A percentile compares a stretch with the other conserved stretches of the same genome.
Conservation (phyloP, 1,284 basidiomycete genomes). For the Ceraceosorus guamensis region DNA sequence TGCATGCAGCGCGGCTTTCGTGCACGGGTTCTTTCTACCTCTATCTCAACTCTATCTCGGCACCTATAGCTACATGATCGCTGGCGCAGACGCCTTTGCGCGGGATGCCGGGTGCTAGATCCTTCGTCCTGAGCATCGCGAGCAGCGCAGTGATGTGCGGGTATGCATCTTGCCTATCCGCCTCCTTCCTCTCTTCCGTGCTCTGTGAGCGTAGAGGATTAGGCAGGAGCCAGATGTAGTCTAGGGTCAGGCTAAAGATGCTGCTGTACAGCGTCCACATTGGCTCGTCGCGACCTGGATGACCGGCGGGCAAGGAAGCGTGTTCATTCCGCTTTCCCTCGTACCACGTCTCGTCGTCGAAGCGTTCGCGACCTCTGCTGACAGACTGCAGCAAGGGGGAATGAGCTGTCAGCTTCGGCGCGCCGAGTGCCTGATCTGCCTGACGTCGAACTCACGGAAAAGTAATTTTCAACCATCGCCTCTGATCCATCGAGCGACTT, state of each 20-base stretch:
- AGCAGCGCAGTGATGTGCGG: slow-evolving; percentile 60
- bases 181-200: neutral
- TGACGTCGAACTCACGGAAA: slow-evolving; percentile 13
- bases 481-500: too few species aligned
- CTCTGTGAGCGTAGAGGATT: neutral
- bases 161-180: slow-evolving; percentile 8
- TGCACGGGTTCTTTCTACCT: too few species aligned
- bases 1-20: too few species aligned
- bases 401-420: neutral
- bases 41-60: slow-evolving; percentile 16
- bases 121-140: slow-evolving; percentile 59
- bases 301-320: slow-evolving; percentile 20
- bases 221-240: slow-evolving; percentile 69
- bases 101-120: slow-evolving; percentile 70
- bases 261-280: slow-evolving; percentile 46
- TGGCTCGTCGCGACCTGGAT: too few species aligned
- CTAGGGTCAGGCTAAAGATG: slow-evolving; percentile 43
- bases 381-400: slow-evolving; percentile 15
- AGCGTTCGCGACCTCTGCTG: slow-evolving; percentile 27
- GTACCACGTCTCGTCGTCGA: slow-evolving; percentile 28
- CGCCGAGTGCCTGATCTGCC: too few species aligned
- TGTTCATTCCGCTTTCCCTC: slow-evolving; percentile 27
- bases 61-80: slow-evolving; percentile 73
- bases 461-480: slow-evolving; percentile 30
- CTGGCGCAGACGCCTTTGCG: slow-evolving; percentile 69